Evolutionary conservation across 345 rosid genomes (phyloP).

Genomic region (Xanthoceras sorbifolium): DNA sequence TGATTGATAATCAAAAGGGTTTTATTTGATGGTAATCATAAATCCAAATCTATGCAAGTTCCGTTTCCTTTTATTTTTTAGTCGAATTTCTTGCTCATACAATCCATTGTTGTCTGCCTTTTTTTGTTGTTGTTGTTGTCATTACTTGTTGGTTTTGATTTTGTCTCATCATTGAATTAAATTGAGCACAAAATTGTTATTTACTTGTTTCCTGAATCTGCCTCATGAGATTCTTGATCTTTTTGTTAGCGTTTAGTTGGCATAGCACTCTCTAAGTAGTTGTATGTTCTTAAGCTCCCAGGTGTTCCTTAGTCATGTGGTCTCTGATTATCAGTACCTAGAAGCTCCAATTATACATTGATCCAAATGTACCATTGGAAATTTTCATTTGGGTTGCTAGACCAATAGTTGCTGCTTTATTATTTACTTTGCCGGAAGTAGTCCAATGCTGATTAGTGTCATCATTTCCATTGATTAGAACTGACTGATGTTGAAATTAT

Average conservation of each 20-base stretch:
- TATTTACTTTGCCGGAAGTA: not conserved
- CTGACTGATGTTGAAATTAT: slow-evolving; percentile 8
- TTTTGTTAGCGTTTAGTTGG: not conserved
- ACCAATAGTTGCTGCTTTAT: not conserved
- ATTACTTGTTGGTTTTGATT: slow-evolving; percentile 12
- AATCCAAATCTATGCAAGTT: slow-evolving; percentile 12
- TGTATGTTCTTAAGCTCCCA: too few relatives aligned
- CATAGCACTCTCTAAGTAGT: not conserved
- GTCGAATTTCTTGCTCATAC: not conserved
- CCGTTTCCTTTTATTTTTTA: not conserved
- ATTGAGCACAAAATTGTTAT: not conserved
- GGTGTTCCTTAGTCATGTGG: too few relatives aligned
- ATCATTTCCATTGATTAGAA: not conserved
- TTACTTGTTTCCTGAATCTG: not conserved
- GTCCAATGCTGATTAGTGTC: not conserved
- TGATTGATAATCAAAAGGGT: not conserved
- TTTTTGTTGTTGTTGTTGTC: not conserved
- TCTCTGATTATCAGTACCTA: not conserved
- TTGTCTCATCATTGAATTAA: not conserved
- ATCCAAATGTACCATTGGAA: not conserved
- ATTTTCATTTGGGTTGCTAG: slow-evolving; percentile 12
- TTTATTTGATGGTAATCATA: slow-evolving; percentile 10
- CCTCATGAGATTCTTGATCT: not conserved
- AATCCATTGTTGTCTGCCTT: slow-evolving; percentile 5
- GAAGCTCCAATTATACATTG: not conserved